phyloP scores from a whole-genome alignment of 1,284 basidiomycete genomes.

The Microbotryum saponariae region DNA sequence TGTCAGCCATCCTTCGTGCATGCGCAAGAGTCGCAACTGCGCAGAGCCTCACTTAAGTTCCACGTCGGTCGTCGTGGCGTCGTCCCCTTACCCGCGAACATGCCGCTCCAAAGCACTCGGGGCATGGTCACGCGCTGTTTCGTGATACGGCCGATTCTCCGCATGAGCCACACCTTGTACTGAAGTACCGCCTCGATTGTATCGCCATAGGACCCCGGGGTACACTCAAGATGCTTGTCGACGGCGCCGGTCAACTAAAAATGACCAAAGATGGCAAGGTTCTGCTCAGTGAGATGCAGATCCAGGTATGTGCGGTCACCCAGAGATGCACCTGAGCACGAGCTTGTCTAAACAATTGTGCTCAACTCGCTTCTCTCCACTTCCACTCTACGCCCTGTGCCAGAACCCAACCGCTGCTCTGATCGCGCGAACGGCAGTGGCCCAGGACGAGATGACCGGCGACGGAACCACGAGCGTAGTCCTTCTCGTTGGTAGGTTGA shows the following conservation, averaged over 20 bases:
- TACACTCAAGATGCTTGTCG: constrained; percentile 98
- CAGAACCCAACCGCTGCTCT: constrained; percentile 96
- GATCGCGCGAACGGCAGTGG: constrained; percentile 96
- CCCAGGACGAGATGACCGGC: constrained; percentile 97
- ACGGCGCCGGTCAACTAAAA: constrained; percentile 98
- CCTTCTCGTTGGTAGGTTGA: constrained; percentile 63
- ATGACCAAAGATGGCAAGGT: constrained; percentile 99
- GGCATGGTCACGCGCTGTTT: no score
- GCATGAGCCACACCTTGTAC: background rate
- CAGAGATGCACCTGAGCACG: background rate
- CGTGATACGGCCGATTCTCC: no score
- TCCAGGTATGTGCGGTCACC: constrained; percentile 52
- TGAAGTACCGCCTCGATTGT: background rate
- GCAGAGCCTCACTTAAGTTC: no score
- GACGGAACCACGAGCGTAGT: constrained; percentile 98
- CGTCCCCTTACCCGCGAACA: background rate
- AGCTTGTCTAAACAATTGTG: background rate
- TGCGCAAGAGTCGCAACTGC: no score
- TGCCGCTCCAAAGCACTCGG: background rate
- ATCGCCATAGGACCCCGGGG: constrained; percentile 68
- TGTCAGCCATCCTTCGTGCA: no score
- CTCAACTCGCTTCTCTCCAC: constrained; percentile 10
- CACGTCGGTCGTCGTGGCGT: no score
- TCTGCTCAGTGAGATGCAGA: constrained; percentile 98
- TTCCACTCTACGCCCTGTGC: background rate